Conservation (phyloP, 805 yeast species). For the Wickerhamiella allomyrinae region DNA sequence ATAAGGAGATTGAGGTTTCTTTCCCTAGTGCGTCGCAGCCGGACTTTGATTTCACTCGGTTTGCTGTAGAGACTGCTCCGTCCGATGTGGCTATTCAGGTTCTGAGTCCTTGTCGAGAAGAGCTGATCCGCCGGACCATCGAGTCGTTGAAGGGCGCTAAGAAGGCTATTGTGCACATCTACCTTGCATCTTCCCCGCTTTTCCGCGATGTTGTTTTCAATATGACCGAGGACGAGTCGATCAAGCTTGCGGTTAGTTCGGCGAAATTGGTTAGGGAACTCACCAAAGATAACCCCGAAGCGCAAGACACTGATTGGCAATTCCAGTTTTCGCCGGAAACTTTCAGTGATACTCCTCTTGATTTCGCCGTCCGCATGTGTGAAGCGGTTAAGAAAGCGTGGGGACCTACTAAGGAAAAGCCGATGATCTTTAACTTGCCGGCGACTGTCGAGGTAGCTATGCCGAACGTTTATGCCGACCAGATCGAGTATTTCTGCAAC, state of each 20-base stretch:
- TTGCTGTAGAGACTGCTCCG: conserved; percentile 60
- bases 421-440: conserved; percentile 68
- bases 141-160: conserved; percentile 64
- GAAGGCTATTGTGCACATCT: conserved; percentile 60
- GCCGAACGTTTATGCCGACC: conserved; percentile 75
- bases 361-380: conserved; percentile 49
- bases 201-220: conserved; percentile 61
- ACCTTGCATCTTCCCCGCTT: conserved; percentile 61
- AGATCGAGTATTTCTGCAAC: conserved; percentile 57
- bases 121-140: conserved; percentile 53
- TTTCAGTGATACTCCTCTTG: conserved; percentile 55
- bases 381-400: conserved; percentile 66
- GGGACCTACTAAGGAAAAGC: conserved; percentile 50
- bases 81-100: conserved; percentile 67
- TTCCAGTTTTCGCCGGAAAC: conserved; percentile 75
- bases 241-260: conserved; percentile 47
- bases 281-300: conserved; percentile 41
- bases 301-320: conserved; percentile 45
- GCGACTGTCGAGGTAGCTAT: conserved; percentile 76
- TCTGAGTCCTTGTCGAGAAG: conserved; percentile 62
- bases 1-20: conserved; percentile 72
- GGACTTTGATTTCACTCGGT: conserved; percentile 69
- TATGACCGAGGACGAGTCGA: conserved; percentile 40
- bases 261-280: conserved; percentile 47
- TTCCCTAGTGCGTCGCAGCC: conserved; percentile 71